Conservation (phyloP, 2,329 filamentous ascomycete genomes). For the Emmonsiellopsis sp. region DNA sequence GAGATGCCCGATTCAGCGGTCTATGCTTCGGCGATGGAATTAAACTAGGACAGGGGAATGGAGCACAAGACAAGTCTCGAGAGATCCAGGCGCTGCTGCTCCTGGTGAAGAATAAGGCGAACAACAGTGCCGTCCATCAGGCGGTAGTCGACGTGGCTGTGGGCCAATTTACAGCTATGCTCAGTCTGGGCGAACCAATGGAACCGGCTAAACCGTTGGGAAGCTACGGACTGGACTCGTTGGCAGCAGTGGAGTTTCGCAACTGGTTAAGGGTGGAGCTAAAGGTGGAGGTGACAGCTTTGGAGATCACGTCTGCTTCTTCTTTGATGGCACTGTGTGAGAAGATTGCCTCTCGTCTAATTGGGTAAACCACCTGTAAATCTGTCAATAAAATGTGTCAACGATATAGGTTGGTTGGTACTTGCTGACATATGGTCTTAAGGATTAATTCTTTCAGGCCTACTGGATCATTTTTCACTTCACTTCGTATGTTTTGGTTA, state of each 20-base stretch:
- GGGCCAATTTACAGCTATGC: background rate
- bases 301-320: conserved; percentile 16
- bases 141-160: conserved; percentile 1
- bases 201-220: conserved; percentile 15
- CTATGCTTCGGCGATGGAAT: background rate
- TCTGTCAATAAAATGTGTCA: no score
- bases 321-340: conserved; percentile 13
- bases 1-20: background rate
- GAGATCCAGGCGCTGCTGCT: background rate
- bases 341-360: conserved; percentile 4
- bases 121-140: background rate
- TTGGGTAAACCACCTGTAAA: background rate
- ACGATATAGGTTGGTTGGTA: no score
- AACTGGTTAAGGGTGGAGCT: conserved; percentile 16
- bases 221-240: conserved; percentile 18
- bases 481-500: no score
- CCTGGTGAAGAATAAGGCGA: background rate
- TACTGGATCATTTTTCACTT: no score
- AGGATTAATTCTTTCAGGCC: no score
- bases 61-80: background rate
- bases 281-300: conserved; percentile 13
- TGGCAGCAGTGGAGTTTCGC: conserved; percentile 18
- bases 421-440: no score
- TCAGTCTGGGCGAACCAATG: background rate
- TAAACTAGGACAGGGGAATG: background rate